Evolutionary conservation across 768 basidiomycete genomes (phyloP), one percentile per base, ranked within the genome.

Genomic region (Exsudoporus frostii): DNA sequence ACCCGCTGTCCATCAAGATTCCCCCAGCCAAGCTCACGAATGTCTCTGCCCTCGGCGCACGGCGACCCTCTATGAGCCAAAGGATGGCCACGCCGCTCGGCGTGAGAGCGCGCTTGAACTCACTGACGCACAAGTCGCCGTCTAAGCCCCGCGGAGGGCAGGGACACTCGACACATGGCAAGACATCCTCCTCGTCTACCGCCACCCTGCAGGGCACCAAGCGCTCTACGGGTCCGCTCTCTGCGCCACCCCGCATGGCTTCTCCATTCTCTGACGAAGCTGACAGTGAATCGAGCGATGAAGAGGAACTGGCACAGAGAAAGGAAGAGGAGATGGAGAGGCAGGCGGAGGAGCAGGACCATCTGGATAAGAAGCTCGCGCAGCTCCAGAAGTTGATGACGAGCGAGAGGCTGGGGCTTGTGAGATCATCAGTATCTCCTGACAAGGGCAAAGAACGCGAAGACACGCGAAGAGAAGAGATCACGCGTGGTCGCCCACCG

Each of bases 331-430:
- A 91, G 61, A 80, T 79, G 4, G 86, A 88, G 45, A 73, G 84
- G 45, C 76, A 70, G 51, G 76, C 77, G 27, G 88, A 91, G 64
- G 83, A 88, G 54, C 83, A 85, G 57, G 83, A 87, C 47, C 73
- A 80, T 1, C 65, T 91, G 38, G 80, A 83, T 46, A 78, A 77
- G 55, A 91, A 89, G 64, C 75, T 92, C 11, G 76, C 78, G 43
- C 81, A 86, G 30, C 73, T 92, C 19, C 81, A 89, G 63, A 76
- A 66, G 48, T 82, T 86, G 77, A 86, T 92, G 74, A 90, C 85
- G 1, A 83, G 77, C 54, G 89, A 91, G 43, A 73, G 79, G 20
- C 65, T 92, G 20, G 90, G 90, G 1, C 76, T 93, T 19, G 84
- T 91, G 45, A 61, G 66, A 14, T 74, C 76, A 3, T 54, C 65